Base-by-base conservation (phyloP, 148 eudicot species). In the Talinum fruticosum region DNA sequence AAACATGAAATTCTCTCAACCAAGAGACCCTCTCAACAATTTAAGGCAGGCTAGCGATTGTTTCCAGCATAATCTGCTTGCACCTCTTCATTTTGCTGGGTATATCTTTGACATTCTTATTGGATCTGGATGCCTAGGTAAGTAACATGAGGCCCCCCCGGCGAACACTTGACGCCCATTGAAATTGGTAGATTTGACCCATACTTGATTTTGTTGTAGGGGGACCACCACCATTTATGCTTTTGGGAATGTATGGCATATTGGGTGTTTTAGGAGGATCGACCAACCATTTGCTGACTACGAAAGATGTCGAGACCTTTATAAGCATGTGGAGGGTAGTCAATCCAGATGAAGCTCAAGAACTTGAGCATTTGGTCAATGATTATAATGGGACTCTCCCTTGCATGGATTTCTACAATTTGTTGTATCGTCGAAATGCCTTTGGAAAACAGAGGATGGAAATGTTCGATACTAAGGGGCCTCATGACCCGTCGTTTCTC, bases 211-310 rank as follows among this genome's bases (percentile, higher is more conserved):
- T 54, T 37, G 41, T 75, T 37, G 35, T 8, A 62, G 29, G 33
- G 62, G 77, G 54, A 59, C 1, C 1, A 62, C 34, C 77, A 15
- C 45, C 61, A 62, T 61, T 75, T 37, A 61, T 75, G 77, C 28
- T 75, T n/a, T 35, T 75, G 2, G 77, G 77, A 37, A 75, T 75
- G 8, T 37, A 37, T 38, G 66, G 77, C 77, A 75, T 75, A 59
- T 15, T 75, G 1, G 69, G 69, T 24, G 35, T 62, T 61, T 37
- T 75, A 16, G 15, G 51, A 24, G 69, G 77, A 26, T 18, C 54
- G 0, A 26, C 36, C n/a, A 37, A 28, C 8, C 69, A 45, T 8
- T 2, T 10, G 10, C 53, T 75, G 2, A 10, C 69, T 6, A 75
- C 69, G 0, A 61, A 38, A 26, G 69, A 75, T 38, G 77, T 62